Evolutionary conservation across 1,139 yeast species (phyloP).

Genomic region (Hemisphaericaspora lyxosophila): DNA sequence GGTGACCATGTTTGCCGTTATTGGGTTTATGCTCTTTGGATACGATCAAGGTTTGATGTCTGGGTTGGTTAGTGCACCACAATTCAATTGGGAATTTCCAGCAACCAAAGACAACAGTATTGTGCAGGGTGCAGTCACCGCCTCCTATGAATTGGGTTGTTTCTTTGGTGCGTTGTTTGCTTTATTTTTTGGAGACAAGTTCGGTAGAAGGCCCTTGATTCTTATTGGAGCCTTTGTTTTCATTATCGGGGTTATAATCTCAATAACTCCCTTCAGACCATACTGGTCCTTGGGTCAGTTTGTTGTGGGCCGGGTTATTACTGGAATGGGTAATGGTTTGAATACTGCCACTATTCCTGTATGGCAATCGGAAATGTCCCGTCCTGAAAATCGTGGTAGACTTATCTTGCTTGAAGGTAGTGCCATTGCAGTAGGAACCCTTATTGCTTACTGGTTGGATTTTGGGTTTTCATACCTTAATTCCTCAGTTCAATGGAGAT

Average conservation of each 20-base stretch:
- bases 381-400: constrained; percentile 69
- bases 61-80: constrained; percentile 62
- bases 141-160: constrained; percentile 77
- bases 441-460: constrained; percentile 75
- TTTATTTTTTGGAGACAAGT: constrained; percentile 58
- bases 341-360: constrained; percentile 80
- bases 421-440: constrained; percentile 68
- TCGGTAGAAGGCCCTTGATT: constrained; percentile 68
- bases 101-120: constrained; percentile 41
- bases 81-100: constrained; percentile 61
- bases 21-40: constrained; percentile 71
- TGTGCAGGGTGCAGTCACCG: constrained; percentile 67
- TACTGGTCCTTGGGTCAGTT: constrained; percentile 61
- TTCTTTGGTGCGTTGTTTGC: constrained; percentile 71
- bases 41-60: constrained; percentile 83
- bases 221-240: constrained; percentile 59
- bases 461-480: constrained; percentile 64
- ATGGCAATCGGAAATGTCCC: constrained; percentile 79
- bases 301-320: constrained; percentile 68
- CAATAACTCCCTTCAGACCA: constrained; percentile 55
- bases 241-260: constrained; percentile 63
- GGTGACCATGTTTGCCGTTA: constrained; percentile 58
- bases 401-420: constrained; percentile 72
- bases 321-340: constrained; percentile 81
- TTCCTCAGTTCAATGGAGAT: constrained; percentile 51